Evolutionary conservation across 2,329 filamentous ascomycete species (phyloP).

Genomic region (Malbranchea zuffiana): DNA sequence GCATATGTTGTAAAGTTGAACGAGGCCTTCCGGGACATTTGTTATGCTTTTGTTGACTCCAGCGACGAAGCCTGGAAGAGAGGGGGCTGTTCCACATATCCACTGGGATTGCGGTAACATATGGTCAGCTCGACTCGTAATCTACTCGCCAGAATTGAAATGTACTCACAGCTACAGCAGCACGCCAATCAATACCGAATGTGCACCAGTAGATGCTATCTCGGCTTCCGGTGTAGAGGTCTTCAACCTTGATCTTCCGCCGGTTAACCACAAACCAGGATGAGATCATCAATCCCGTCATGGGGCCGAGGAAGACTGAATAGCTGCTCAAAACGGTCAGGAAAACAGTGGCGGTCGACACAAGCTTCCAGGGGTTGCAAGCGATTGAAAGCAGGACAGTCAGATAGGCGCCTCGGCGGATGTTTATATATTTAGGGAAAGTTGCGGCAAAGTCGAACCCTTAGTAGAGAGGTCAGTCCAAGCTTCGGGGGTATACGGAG

Average conservation of each 20-base stretch:
- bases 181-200: constrained; percentile 37
- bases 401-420: constrained; percentile 44
- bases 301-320: constrained; percentile 38
- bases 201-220: constrained; percentile 35
- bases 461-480: constrained; percentile 1
- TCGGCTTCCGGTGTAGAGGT: constrained; percentile 32
- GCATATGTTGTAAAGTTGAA: constrained; percentile 34
- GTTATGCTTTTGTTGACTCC: constrained; percentile 16
- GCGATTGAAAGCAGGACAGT: constrained; percentile 13
- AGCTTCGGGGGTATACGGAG: background rate
- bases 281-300: constrained; percentile 27
- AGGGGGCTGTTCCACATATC: constrained; percentile 11
- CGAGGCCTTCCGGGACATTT: constrained; percentile 21
- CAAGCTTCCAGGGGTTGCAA: constrained; percentile 42
- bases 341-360: constrained; percentile 39
- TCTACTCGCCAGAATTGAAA: too few relatives aligned
- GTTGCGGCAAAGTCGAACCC: constrained; percentile 48
- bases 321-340: constrained; percentile 38
- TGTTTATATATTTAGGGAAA: constrained; percentile 45
- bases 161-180: constrained; percentile 20
- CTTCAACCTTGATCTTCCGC: constrained; percentile 33
- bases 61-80: constrained; percentile 30
- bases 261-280: constrained; percentile 28
- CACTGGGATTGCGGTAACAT: too few relatives aligned
- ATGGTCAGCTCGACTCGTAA: too few relatives aligned